A percentile compares a stretch with the other conserved stretches of the same genome.
phyloP scores from a whole-genome alignment of 2,329 filamentous ascomycete genomes.

The Trichoderma afroharzianum region DNA sequence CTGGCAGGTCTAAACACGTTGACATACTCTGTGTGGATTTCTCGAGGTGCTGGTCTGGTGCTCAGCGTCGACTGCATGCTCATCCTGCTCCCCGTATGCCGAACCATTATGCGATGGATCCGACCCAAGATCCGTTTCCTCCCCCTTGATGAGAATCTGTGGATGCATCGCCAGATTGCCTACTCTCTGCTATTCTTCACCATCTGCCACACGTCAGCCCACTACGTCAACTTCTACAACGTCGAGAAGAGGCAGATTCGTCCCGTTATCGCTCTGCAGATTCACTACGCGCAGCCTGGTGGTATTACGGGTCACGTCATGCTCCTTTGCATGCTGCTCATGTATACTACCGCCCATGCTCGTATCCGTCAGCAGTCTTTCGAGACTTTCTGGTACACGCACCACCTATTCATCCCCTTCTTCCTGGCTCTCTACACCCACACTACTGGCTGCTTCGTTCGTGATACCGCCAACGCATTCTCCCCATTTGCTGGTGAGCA shows the following conservation, averaged over 20 bases:
- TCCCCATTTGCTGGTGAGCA: constrained; percentile 79
- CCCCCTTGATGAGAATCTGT: constrained; percentile 92
- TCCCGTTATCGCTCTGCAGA: constrained; percentile 75
- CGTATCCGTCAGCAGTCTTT: constrained; percentile 95
- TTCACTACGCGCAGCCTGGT: constrained; percentile 85
- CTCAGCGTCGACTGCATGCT: constrained; percentile 80
- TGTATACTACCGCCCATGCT: constrained; percentile 93
- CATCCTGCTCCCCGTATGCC: constrained; percentile 91
- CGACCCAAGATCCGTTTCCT: constrained; percentile 84
- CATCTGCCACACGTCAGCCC: constrained; percentile 68
- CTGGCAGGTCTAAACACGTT: constrained; percentile 78
- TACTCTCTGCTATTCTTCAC: constrained; percentile 85
- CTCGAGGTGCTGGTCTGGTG: constrained; percentile 84
- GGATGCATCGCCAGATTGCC: constrained; percentile 94
- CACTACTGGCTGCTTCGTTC: constrained; percentile 92
- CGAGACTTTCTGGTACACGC: constrained; percentile 99
- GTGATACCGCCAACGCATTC: constrained; percentile 66
- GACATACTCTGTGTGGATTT: constrained; percentile 90
- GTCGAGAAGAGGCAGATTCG: constrained; percentile 83
- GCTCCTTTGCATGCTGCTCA: constrained; percentile 97
- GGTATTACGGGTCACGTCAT: constrained; percentile 96
- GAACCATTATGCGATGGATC: constrained; percentile 79
- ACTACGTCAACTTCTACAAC: constrained; percentile 99
- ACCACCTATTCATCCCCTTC: constrained; percentile 98
- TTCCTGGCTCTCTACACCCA: constrained; percentile 92